phyloP scores from a whole-genome alignment of 768 basidiomycete species.

The Mycena olivaceomarginata region DNA sequence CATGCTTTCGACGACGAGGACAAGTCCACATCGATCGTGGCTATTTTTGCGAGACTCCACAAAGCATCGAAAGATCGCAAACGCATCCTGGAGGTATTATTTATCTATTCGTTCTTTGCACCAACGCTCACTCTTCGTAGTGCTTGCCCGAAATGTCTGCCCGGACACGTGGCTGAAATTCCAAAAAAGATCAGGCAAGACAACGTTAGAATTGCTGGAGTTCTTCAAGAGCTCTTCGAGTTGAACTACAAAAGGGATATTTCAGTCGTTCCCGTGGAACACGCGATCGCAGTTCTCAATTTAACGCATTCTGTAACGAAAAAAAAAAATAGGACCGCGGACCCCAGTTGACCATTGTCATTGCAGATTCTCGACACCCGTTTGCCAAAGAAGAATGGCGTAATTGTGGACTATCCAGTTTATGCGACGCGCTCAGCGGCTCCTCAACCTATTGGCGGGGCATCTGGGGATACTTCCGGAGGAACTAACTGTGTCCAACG shows the following conservation, averaged over 20 bases:
- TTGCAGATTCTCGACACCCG: no score
- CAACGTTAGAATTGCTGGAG: slow-evolving; percentile 5
- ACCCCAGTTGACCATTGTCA: no score
- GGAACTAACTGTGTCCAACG: no score
- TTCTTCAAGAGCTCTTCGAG: slow-evolving; percentile 6
- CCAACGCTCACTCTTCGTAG: neutral
- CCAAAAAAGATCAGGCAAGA: neutral
- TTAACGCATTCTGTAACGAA: no score
- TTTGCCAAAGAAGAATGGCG: no score
- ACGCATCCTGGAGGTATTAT: neutral
- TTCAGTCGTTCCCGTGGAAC: neutral
- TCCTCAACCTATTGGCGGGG: no score
- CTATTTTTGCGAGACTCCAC: neutral
- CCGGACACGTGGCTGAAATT: neutral
- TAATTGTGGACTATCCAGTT: no score
- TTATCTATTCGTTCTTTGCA: neutral
- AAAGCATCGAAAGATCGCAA: neutral
- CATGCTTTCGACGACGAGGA: neutral
- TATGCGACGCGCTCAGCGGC: no score
- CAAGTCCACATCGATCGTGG: neutral
- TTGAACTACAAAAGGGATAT: neutral
- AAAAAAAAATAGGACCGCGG: no score
- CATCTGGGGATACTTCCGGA: no score
- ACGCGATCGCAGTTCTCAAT: neutral
- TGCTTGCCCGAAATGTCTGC: neutral